These are phyloP conservation scores for Vicia sativa DNA, from an alignment of 306 rosid species.

Conservation along the genomic window DNA sequence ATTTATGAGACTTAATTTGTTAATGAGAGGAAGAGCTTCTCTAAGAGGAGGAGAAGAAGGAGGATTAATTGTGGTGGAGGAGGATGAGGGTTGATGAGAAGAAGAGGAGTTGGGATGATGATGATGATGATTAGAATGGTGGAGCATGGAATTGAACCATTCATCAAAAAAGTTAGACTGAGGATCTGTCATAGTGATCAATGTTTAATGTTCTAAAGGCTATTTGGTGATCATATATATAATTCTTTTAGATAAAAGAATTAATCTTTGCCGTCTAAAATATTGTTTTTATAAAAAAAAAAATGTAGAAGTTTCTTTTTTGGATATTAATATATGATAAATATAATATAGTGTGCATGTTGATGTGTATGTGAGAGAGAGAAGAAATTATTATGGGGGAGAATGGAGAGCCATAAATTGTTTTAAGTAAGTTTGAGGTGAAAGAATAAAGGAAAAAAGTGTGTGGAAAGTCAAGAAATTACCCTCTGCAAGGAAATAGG, in stretches of 20 bases:
- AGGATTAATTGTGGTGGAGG: slow-evolving; percentile 28
- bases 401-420: slow-evolving; percentile 42
- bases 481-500: slow-evolving; percentile 51
- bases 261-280: too few species aligned
- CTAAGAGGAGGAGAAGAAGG: slow-evolving; percentile 48
- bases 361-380: background rate
- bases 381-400: slow-evolving; percentile 26
- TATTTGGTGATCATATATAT: slow-evolving; percentile 30
- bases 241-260: too few species aligned
- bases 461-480: slow-evolving; percentile 51
- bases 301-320: too few species aligned
- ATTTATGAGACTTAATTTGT: slow-evolving; percentile 48
- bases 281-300: too few species aligned
- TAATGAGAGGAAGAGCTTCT: slow-evolving; percentile 71
- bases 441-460: slow-evolving; percentile 37
- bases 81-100: slow-evolving; percentile 33
- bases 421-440: slow-evolving; percentile 27
- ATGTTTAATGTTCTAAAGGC: slow-evolving; percentile 28
- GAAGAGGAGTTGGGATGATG: slow-evolving; percentile 18
- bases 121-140: slow-evolving; percentile 34
- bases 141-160: slow-evolving; percentile 62
- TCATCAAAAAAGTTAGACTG: slow-evolving; percentile 48
- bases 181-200: slow-evolving; percentile 65
- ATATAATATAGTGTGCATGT: slow-evolving; percentile 28
- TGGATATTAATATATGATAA: slow-evolving; percentile 22